A percentile compares a stretch with the other conserved stretches of the same genome.
phyloP scores from a whole-genome alignment of 2,329 filamentous ascomycete species.

The Mycosphaerella sp. region DNA sequence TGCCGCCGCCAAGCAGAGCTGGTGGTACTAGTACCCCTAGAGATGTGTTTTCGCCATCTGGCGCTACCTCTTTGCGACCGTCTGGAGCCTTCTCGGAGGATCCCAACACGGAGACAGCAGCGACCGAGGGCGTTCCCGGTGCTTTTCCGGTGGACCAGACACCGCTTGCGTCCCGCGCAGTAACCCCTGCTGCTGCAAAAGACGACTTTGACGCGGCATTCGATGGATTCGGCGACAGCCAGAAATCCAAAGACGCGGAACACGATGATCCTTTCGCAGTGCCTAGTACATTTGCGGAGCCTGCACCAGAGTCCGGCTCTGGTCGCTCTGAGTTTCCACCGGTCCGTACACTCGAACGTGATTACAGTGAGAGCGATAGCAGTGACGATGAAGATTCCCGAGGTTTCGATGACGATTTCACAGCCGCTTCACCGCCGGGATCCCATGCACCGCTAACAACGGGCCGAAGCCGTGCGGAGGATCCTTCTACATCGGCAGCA shows the following conservation, averaged over 20 bases:
- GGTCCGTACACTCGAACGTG: slow-evolving; percentile 76
- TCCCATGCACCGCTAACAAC: slow-evolving; percentile 9
- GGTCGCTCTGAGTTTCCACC: slow-evolving; percentile 70
- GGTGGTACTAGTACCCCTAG: slow-evolving; percentile 26
- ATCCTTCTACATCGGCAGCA: slow-evolving; percentile 4
- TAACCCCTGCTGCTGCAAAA: slow-evolving; percentile 35
- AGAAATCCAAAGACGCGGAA: slow-evolving; percentile 25
- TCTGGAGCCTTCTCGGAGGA: slow-evolving; percentile 19
- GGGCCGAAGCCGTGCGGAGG: background rate
- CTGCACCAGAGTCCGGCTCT: slow-evolving; percentile 15
- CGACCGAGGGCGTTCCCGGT: slow-evolving; percentile 39
- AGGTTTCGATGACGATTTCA: slow-evolving; percentile 92
- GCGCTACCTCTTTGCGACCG: slow-evolving; percentile 3
- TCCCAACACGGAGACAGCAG: slow-evolving; percentile 16
- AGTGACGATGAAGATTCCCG: slow-evolving; percentile 49
- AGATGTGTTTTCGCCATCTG: slow-evolving; percentile 13
- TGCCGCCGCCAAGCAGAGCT: slow-evolving; percentile 32
- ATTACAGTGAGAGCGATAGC: slow-evolving; percentile 75
- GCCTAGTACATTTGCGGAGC: slow-evolving; percentile 27
- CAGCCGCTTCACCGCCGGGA: slow-evolving; percentile 49
- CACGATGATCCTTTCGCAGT: slow-evolving; percentile 39
- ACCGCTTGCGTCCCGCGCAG: slow-evolving; percentile 43
- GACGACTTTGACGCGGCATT: slow-evolving; percentile 83
- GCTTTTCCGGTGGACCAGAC: slow-evolving; percentile 46
- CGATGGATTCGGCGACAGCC: slow-evolving; percentile 57